phyloP scores from a whole-genome alignment of 345 rosid genomes.

The Passiflora organensis region DNA sequence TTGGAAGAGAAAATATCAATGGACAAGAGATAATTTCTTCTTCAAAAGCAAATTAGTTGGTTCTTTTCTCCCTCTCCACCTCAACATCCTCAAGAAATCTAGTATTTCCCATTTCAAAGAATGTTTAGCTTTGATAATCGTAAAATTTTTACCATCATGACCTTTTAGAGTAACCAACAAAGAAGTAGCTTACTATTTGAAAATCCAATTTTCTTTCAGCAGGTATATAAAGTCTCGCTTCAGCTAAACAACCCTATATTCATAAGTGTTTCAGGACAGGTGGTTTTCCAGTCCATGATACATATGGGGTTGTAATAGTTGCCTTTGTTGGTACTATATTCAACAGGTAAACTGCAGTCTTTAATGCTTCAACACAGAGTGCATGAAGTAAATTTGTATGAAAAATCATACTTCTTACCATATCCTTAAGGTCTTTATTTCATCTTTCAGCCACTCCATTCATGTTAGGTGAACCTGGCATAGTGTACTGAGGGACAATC shows the following conservation, averaged over 20 bases:
- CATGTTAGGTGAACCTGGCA: background rate
- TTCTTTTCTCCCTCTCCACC: background rate
- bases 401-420: background rate
- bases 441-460: background rate
- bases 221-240: background rate
- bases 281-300: background rate
- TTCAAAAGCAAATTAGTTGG: background rate
- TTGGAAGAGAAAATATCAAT: too few relatives aligned
- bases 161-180: background rate
- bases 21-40: background rate
- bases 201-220: background rate
- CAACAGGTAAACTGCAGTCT: background rate
- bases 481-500: background rate
- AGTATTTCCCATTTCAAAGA: background rate
- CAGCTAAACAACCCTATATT: conserved; percentile 1
- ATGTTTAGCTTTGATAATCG: background rate
- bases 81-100: conserved; percentile 1
- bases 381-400: background rate
- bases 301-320: background rate
- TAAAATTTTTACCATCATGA: conserved; percentile 2
- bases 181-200: background rate
- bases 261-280: background rate
- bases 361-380: background rate
- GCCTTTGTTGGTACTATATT: background rate
- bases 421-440: background rate